Evolutionary conservation across 2,329 filamentous ascomycete genomes (phyloP), one percentile per base, ranked within the genome.

Genomic region (Fusarium sp.): DNA sequence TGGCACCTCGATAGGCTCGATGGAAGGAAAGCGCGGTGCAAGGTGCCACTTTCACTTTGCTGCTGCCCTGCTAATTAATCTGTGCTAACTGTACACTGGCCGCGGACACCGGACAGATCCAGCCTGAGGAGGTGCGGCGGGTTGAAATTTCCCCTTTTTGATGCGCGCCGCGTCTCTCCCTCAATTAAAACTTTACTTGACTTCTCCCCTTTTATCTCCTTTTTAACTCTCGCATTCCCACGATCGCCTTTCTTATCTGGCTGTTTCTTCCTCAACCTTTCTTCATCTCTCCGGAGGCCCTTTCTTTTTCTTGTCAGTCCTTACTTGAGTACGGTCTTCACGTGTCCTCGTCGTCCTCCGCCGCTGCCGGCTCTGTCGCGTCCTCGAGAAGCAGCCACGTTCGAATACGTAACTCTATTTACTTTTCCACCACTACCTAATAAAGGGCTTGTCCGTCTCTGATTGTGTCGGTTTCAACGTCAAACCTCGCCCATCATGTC

Each of bases 71-170:
- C 23, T 25, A 25, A 25, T 25, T 25, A 25, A 8, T 25, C 8
- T 6, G 23, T 37, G 14, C 45, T 53, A 32, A 33, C 31, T n/a
- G 31, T 15, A 14, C 37, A 52, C 38, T 13, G 31, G 35, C 49
- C 49, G 53, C 53, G 56, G 63, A 48, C 45, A 51, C 53, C 57
- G 53, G 37, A 62, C 57, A 59, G 59, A 59, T 60, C 63, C 68
- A 68, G 65, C 48, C 63, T 55, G 36, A 43, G 33, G 50, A 57
- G 38, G 53, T 49, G 54, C 55, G 56, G 56, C 42, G 54, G 65
- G 64, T 70, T 64, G 64, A 72, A 73, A 74, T 75, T 76, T 76
- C 74, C 73, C 74, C 73, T 75, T 76, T 76, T 75, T 56, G 70
- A 65, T 64, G 60, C 63, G 60, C 63, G 63, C 57, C 59, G 63